These are phyloP conservation scores for Naganishia sp. DNA, from an alignment of 1,284 basidiomycete genomes.

Conservation along the genomic window DNA sequence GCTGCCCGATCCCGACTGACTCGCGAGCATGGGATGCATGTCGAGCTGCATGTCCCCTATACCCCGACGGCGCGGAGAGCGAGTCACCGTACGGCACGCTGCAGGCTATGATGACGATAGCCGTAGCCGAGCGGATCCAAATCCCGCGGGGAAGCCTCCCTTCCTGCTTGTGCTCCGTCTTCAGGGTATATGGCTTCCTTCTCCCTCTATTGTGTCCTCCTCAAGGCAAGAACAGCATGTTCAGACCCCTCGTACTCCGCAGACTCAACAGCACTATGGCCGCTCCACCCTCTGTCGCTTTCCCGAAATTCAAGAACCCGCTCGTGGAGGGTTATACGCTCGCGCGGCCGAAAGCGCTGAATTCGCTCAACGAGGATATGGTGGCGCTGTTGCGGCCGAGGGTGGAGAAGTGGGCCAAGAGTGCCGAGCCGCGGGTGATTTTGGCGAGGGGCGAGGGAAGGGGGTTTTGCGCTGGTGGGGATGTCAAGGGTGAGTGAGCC, in stretches of 20 bases:
- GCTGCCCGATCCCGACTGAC: too few relatives aligned
- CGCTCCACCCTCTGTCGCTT: constrained; percentile 1
- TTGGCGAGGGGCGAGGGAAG: constrained; percentile 75
- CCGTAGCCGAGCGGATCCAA: too few relatives aligned
- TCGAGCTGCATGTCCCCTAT: too few relatives aligned
- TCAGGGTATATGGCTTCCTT: too few relatives aligned
- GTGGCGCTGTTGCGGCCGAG: constrained; percentile 69
- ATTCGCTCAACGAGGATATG: constrained; percentile 85
- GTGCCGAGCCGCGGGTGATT: constrained; percentile 59
- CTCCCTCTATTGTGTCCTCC: background rate
- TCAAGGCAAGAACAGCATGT: constrained; percentile 2
- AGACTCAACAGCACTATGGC: constrained; percentile 10
- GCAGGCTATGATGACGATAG: too few relatives aligned
- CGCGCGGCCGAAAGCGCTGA: constrained; percentile 80
- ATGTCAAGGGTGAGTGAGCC: constrained; percentile 71
- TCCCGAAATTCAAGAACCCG: constrained; percentile 11
- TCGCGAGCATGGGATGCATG: too few relatives aligned
- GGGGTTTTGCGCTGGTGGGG: constrained; percentile 93
- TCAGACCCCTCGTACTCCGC: background rate
- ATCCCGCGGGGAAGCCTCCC: too few relatives aligned
- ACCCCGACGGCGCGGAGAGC: too few relatives aligned
- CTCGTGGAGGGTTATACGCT: constrained; percentile 51
- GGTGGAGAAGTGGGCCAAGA: constrained; percentile 61
- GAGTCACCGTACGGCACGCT: too few relatives aligned
- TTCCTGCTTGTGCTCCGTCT: too few relatives aligned